Evolutionary conservation across 2,329 filamentous ascomycete genomes (phyloP), one percentile per base, ranked within the genome.

Genomic region (Cladosporium sphaerospermum): DNA sequence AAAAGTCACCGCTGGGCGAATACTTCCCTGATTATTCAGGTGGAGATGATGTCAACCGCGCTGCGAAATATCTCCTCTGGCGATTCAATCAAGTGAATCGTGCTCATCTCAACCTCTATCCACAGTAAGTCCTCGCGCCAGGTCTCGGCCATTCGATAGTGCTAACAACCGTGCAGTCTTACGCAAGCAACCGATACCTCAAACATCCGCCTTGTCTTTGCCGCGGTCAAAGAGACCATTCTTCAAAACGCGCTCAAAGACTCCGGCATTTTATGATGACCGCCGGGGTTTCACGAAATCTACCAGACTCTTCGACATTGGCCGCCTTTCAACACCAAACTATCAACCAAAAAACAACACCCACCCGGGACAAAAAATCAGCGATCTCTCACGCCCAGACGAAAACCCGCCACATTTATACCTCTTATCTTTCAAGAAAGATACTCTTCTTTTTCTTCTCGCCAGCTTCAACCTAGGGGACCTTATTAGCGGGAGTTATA

Each of bases 171-270:
- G 41, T 11, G 47, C 63, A 97, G 92, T 72, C 81, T 99, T 57
- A 99, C 93, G 33, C 93, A 99, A 86, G 93, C 93, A 43, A 99
- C 93, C 59, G 93, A 99, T 70, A 99, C 93, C 3, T 96, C 91
- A 49, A 99, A 99, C 67, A 96, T 99, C 65, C 88, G 93, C 60
- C 81, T 99, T 36, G 93, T 99, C 45, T 99, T 99, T 72, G 93
- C 92, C 33, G 93, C 93, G 8, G 93, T 99, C 56, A 99, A 99
- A 71, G 93, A 99, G 74, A 99, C 93, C 33, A 99, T 99, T 66
- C 76, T 99, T 62, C 95, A 97, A 72, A 99, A 99, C 70, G 93
- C 93, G 45, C 81, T 99, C 62, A 96, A 95, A 75, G 93, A 99
- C 71, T 97, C 93, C 18, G 93, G 93, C 62, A 97, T 99, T 71